phyloP scores from a whole-genome alignment of 2,329 filamentous ascomycete species.

The Ceratocystis papillata region DNA sequence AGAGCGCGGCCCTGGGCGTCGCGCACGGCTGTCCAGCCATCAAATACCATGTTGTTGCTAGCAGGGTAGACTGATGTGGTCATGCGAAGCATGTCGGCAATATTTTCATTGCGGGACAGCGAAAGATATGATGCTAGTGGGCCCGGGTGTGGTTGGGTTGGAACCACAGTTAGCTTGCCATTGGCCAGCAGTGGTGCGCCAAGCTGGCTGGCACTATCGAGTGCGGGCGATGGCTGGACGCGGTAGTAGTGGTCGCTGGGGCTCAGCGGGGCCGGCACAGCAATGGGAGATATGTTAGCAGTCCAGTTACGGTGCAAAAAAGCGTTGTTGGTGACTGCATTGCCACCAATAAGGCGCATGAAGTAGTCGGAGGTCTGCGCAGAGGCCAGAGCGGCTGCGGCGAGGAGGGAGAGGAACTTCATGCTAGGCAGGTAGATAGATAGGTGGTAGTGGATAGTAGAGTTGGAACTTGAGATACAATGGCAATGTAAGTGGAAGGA shows the following conservation, averaged over 20 bases:
- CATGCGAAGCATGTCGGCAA: conserved; percentile 11
- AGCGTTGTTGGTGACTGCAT: conserved; percentile 19
- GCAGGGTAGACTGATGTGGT: conserved; percentile 16
- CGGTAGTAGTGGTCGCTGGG: conserved; percentile 23
- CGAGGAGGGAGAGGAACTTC: conserved; percentile 4
- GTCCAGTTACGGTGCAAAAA: conserved; percentile 23
- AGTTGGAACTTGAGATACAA: background rate
- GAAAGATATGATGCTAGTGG: conserved; percentile 15
- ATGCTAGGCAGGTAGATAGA: background rate
- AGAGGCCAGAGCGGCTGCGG: conserved; percentile 9
- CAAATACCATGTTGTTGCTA: conserved; percentile 14
- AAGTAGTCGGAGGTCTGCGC: conserved; percentile 23
- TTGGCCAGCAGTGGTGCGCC: conserved; percentile 4
- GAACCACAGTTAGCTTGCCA: conserved; percentile 18
- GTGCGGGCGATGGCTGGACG: conserved; percentile 15
- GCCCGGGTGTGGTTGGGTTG: conserved; percentile 21
- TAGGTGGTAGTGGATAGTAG: background rate
- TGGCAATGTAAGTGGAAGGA: background rate
- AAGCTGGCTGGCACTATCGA: conserved; percentile 11
- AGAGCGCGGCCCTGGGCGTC: conserved; percentile 13
- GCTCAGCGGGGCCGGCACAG: conserved; percentile 19
- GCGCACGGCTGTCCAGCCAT: conserved; percentile 14
- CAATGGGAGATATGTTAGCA: conserved; percentile 17
- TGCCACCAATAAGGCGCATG: conserved; percentile 21
- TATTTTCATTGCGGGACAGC: conserved; percentile 12